Evolutionary conservation across 345 rosid genomes (phyloP), one percentile per base, ranked within the genome.

Genomic region (Ricinus communis): DNA sequence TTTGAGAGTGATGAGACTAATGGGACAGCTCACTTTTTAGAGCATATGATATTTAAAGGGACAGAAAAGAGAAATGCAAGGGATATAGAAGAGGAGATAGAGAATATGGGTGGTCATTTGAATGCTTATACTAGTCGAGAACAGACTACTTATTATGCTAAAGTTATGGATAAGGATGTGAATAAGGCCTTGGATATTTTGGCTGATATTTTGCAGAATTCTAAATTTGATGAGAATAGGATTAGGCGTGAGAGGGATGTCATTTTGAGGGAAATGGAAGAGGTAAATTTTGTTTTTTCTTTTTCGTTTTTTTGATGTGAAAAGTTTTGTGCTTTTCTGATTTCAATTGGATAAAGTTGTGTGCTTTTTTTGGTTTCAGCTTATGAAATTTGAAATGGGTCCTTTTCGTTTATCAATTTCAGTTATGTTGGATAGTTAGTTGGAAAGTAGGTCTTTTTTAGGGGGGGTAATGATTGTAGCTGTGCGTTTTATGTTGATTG

Each of bases 21-120:
- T 15, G 99, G 99, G 1, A 91, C 98, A 0, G 96, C 98, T 18
- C 99, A 93, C 70, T 96, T 96, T 62, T 72, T 96, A 77, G 99
- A 96, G 87, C 99, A 91, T 79, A 89, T 96, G 98, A 93, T 96
- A 10, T 96, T 96, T 57, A 93, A 96, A 81, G 98, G 99, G 30
- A 93, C 99, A 8, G 87, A 79, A 71, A 88, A 72, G 73, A 82
- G 99, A 51, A 62, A 77, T 0, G 91, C 88, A 38, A 76, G 87
- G 62, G 75, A 79, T 1, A 52, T 89, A 74, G 99, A 91, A 77
- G 99, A 91, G 80, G 98, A 96, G 83, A 87, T 96, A 43, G 99
- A 96, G 86, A 85, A 91, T 63, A 91, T 93, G 85, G 99, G 99
- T 1, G 99, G 98, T 5, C 98, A 93, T 80, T 76, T 96, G 80